A percentile compares a stretch with the other conserved stretches of the same genome.
phyloP scores from a whole-genome alignment of 1,284 basidiomycete genomes.

The Trichosporon ovoides region DNA sequence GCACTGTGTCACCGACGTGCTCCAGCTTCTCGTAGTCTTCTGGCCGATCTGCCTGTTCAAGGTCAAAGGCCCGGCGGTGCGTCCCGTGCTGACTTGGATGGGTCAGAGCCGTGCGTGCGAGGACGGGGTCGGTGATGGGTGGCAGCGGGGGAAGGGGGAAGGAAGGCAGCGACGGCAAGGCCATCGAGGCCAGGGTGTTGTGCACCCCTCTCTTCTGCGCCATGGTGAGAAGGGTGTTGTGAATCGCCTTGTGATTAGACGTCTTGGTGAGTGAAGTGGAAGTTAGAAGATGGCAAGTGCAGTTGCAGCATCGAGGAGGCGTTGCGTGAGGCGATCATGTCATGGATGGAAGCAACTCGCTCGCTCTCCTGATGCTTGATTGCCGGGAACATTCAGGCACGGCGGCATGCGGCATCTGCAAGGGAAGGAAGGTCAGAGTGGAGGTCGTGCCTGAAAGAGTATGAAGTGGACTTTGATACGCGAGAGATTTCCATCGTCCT shows the following conservation, averaged over 20 bases:
- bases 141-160: conserved; percentile 32
- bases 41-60: conserved; percentile 13
- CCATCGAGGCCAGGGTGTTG: conserved; percentile 11
- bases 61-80: conserved; percentile 8
- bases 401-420: too few relatives aligned
- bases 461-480: not conserved
- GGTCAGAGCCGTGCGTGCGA: conserved; percentile 25
- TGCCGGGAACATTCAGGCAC: too few relatives aligned
- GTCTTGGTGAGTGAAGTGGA: too few relatives aligned
- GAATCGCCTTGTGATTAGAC: too few relatives aligned
- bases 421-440: not conserved
- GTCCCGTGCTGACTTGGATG: conserved; percentile 21
- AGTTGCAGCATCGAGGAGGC: too few relatives aligned
- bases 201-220: not conserved
- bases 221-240: not conserved
- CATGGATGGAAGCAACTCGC: too few relatives aligned
- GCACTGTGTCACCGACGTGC: conserved; percentile 38
- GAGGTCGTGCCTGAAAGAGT: conserved; percentile 1
- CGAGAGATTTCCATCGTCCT: not conserved
- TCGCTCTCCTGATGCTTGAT: too few relatives aligned
- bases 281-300: too few relatives aligned
- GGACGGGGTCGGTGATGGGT: conserved; percentile 23
- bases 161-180: conserved; percentile 18
- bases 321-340: too few relatives aligned
- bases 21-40: conserved; percentile 45